Conservation (phyloP, 2,329 filamentous ascomycete genomes). For the Rhinocladiella mackenziei region DNA sequence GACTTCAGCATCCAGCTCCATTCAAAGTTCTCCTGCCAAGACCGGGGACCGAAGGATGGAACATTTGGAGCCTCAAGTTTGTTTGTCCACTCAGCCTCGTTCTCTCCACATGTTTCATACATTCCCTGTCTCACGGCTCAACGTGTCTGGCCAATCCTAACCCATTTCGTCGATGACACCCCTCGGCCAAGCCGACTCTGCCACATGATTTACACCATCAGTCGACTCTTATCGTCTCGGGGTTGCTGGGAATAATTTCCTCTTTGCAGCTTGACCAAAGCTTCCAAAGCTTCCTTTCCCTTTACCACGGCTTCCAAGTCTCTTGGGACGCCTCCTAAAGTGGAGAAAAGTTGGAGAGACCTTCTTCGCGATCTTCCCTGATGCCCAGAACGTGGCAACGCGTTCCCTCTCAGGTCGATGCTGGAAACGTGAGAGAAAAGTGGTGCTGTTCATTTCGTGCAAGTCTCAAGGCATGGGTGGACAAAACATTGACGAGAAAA, state of each 20-base stretch:
- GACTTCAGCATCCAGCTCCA: too few relatives aligned
- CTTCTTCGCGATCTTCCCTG: not conserved
- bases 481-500: too few relatives aligned
- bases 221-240: conserved; percentile 9
- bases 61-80: conserved; percentile 12
- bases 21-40: too few relatives aligned
- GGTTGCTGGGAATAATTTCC: conserved; percentile 4
- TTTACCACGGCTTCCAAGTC: not conserved
- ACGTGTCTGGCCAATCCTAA: conserved; percentile 10
- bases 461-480: conserved; percentile 10
- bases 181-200: conserved; percentile 6
- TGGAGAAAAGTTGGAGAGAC: too few relatives aligned
- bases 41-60: conserved; percentile 5
- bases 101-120: conserved; percentile 14
- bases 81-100: conserved; percentile 15
- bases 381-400: not conserved
- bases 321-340: not conserved
- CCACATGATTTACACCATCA: conserved; percentile 14
- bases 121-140: conserved; percentile 16
- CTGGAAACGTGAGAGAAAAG: conserved; percentile 17
- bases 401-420: conserved; percentile 4
- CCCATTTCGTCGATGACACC: conserved; percentile 2
- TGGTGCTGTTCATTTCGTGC: conserved; percentile 12
- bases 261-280: not conserved
- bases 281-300: not conserved